phyloP scores from a whole-genome alignment of 2,329 filamentous ascomycete genomes.

The Hymenoscyphus occultus region DNA sequence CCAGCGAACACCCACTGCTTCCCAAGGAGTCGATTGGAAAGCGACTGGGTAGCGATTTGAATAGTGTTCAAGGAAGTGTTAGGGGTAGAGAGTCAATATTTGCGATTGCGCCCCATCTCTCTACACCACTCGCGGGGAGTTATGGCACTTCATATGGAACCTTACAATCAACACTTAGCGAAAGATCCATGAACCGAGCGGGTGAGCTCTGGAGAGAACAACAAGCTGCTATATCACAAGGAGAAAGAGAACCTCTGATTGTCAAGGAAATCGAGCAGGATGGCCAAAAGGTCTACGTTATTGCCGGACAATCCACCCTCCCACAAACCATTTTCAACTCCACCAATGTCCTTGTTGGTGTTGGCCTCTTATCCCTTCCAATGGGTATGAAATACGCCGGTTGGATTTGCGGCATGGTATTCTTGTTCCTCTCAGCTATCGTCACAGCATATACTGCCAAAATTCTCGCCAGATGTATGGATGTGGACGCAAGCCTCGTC shows the following conservation, averaged over 20 bases:
- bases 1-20: conserved; percentile 36
- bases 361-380: conserved; percentile 85
- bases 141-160: conserved; percentile 63
- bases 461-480: conserved; percentile 82
- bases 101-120: conserved; percentile 57
- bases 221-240: conserved; percentile 45
- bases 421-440: conserved; percentile 69
- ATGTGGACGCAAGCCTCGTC: conserved; percentile 79
- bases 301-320: conserved; percentile 91
- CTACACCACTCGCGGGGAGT: conserved; percentile 68
- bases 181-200: conserved; percentile 49
- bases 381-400: conserved; percentile 84
- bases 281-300: conserved; percentile 76
- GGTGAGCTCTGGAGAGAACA: conserved; percentile 52
- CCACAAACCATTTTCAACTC: conserved; percentile 97
- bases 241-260: conserved; percentile 71
- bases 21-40: conserved; percentile 37
- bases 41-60: conserved; percentile 23
- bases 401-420: conserved; percentile 77
- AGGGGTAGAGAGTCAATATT: conserved; percentile 51
- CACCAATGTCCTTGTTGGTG: conserved; percentile 75
- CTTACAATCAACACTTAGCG: conserved; percentile 36
- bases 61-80: conserved; percentile 34
- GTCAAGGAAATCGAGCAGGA: conserved; percentile 88
- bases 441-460: conserved; percentile 84